Evolutionary conservation across 768 basidiomycete species (phyloP), one percentile per base, ranked within the genome.

Genomic region (Mycena vulgaris): DNA sequence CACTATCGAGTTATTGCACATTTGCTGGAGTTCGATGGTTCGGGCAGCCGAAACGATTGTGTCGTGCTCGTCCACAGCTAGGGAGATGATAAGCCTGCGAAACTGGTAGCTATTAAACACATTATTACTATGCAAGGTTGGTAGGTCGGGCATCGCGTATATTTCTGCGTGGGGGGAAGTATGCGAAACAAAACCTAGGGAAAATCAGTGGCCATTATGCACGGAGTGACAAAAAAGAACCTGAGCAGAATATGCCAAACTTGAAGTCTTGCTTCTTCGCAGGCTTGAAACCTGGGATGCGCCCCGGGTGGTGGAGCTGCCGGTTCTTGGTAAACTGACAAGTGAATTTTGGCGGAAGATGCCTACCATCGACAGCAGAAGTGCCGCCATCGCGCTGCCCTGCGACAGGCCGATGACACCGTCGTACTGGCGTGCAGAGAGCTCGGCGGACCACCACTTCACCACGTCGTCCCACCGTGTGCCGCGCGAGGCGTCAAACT

Each of bases 191-290:
- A 73, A 71, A 3, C 75, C 75, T 74, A 25, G 19, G 33, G 35
- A 61, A 17, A 37, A 19, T 51, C 5, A 59, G 16, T 7, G 28
- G 51, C n/a, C 35, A 13, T 2, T 17, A 16, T 16, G 27, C 21
- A 1, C 5, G 25, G 27, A 30, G 1, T 16, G 9, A 10, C 11
- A 45, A 48, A 17, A 6, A 23, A 51, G n/a, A 31, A 72, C 75
- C 75, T 53, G 75, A 74, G 47, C 73, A 73, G 40, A 76, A 74
- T 51, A 76, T 74, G 25, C 68, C 75, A 55, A 76, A 76, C 47
- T 76, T 76, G 55, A 74, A 53, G 33, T 74, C 48, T 35, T 76
- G 75, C 28, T 63, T 27, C 45, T 62, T 56, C 16, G 60, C 30
- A 4, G 74, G 69, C 13, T 57, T 58, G 59, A 76, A 76, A 35